Evolutionary conservation across 2,329 filamentous ascomycete genomes (phyloP).

Genomic region (Cytospora paraplurivora): DNA sequence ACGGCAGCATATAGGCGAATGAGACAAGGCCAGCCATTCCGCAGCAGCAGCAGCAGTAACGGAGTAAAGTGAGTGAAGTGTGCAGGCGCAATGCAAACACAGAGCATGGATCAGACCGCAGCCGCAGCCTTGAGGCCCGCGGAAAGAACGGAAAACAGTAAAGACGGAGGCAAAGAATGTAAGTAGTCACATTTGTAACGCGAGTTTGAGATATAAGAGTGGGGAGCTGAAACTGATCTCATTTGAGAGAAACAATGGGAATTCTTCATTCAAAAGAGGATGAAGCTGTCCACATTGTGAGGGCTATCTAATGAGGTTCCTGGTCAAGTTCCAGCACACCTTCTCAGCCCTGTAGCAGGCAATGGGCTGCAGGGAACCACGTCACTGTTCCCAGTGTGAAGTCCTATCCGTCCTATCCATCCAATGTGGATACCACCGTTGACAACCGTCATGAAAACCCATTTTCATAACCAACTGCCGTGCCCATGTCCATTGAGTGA

Average conservation of each 20-base stretch:
- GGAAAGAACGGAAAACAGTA: background rate
- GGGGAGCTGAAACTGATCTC: slow-evolving; percentile 24
- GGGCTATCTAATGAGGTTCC: background rate
- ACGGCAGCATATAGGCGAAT: background rate
- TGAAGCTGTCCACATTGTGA: slow-evolving; percentile 23
- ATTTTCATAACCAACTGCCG: background rate
- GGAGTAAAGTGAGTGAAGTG: background rate
- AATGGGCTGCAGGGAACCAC: background rate
- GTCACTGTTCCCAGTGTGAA: background rate
- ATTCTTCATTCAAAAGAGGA: slow-evolving; percentile 3
- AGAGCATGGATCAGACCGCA: background rate
- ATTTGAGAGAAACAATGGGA: slow-evolving; percentile 17
- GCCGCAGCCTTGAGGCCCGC: background rate
- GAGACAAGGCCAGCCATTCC: background rate
- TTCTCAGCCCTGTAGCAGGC: slow-evolving; percentile 18
- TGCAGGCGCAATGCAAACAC: background rate
- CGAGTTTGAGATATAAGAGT: background rate
- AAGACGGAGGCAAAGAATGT: too few species aligned
- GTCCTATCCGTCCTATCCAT: slow-evolving; percentile 10
- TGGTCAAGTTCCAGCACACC: background rate
- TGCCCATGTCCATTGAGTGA: background rate
- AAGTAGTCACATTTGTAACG: slow-evolving; percentile 8
- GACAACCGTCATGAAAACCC: background rate
- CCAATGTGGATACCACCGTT: slow-evolving; percentile 3
- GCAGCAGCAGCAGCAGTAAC: background rate